Evolutionary conservation across 345 rosid species (phyloP), one percentile per base, ranked within the genome.

Genomic region (Anastatica hierochuntica): DNA sequence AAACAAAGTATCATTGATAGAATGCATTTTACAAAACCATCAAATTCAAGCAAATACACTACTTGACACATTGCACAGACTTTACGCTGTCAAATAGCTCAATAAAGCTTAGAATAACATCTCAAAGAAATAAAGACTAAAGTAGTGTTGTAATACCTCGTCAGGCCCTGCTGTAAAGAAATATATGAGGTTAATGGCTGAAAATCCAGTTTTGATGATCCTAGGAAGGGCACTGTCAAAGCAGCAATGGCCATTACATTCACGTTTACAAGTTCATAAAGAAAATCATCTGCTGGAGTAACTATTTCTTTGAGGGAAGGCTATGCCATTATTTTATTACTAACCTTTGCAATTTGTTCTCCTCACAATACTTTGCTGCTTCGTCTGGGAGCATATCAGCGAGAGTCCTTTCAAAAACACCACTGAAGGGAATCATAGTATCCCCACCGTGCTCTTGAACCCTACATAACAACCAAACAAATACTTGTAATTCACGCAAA

Each of bases 151-250:
- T 34, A 39, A 40, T 79, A 92, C 98, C 95, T 92, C 98, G 66
- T 81, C 98, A 65, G 90, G 85, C 33, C 98, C 98, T 16, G 90
- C 98, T 9, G 97, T 92, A 79, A 92, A 92, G 69, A 92, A 92
- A 67, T 92, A 92, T 66, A 88, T 92, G 68, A 92, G 95, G 75
- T 88, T 92, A 60, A 92, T 92, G 5, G 95, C 90, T 13, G 95
- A 76, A 69, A 92, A 92, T 35, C 98, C 98, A 53, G 86, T 92
- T 85, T 92, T 92, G 72, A 88, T 88, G 46, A 88, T 92, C 81
- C 90, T 92, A 2, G 98, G 68, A 77, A 92, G 98, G 49, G 82
- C 88, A 76, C 97, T 92, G 80, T 49, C 53, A 52, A 67, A 39
- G 37, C 17, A 54, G 49, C 16, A 43, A 16, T 20, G 46, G 36